A percentile compares a stretch with the other conserved stretches of the same genome.
Evolutionary conservation across 306 rosid species (phyloP).

Genomic region (Lathyrus oleraceus): DNA sequence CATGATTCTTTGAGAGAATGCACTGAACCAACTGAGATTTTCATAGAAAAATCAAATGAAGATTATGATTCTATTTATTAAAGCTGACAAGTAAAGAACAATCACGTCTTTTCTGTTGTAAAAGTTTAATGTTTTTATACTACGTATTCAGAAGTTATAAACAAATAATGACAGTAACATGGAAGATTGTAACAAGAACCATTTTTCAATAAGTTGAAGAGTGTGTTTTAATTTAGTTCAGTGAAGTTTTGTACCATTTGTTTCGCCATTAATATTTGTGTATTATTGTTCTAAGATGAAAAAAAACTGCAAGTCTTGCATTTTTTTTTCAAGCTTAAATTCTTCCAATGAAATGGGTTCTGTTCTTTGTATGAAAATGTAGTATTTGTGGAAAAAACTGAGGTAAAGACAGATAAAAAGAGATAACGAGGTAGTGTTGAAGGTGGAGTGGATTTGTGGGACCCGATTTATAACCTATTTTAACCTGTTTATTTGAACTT

Average conservation of each 20-base stretch:
- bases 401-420: too few species aligned
- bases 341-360: not conserved
- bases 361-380: not conserved
- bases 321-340: not conserved
- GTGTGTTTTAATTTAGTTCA: slow-evolving; percentile 14
- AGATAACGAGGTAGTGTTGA: too few species aligned
- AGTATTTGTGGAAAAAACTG: too few species aligned
- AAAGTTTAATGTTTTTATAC: slow-evolving; percentile 13
- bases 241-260: not conserved
- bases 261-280: not conserved
- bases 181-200: not conserved
- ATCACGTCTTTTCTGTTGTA: slow-evolving; percentile 10
- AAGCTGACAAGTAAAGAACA: slow-evolving; percentile 31
- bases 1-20: slow-evolving; percentile 75
- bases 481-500: too few species aligned
- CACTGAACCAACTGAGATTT: slow-evolving; percentile 74
- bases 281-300: too few species aligned
- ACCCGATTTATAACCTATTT: too few species aligned
- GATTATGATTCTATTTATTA: slow-evolving; percentile 30
- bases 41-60: slow-evolving; percentile 50
- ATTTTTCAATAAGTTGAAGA: not conserved
- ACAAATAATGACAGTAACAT: slow-evolving; percentile 9
- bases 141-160: not conserved
- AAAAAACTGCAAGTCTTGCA: not conserved
- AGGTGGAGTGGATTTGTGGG: too few species aligned